Percentiles rank a stretch among this genome's conserved stretches.
phyloP scores from a whole-genome alignment of 805 yeast species.

The Schizosaccharomyces octosporus region DNA sequence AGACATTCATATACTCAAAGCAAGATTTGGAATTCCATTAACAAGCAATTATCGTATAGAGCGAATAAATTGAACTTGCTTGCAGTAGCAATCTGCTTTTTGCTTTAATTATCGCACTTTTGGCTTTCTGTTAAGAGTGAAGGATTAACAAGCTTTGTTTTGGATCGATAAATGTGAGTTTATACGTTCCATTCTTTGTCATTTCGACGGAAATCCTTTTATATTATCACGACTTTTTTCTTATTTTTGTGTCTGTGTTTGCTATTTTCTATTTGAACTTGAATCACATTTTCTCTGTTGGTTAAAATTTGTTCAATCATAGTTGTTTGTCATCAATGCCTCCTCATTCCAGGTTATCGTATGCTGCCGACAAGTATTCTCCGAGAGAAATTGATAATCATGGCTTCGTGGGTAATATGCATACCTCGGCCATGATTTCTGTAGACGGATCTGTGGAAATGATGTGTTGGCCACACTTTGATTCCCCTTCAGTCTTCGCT shows the following conservation, averaged over 20 bases:
- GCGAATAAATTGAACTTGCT: no score
- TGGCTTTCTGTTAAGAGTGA: no score
- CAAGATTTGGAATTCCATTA: no score
- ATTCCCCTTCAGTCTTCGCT: not conserved
- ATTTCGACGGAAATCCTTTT: no score
- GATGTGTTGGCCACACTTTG: conserved; percentile 1
- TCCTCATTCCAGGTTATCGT: not conserved
- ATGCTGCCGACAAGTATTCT: not conserved
- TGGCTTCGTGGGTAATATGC: conserved; percentile 2
- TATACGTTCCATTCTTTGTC: no score
- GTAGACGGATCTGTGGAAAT: conserved; percentile 1
- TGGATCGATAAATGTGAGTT: no score
- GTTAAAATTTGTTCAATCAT: not conserved
- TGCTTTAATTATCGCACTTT: no score
- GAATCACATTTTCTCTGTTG: not conserved
- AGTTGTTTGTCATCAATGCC: not conserved
- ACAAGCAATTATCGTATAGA: no score
- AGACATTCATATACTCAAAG: no score
- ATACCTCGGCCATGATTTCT: not conserved
- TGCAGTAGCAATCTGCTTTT: no score
- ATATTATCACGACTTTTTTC: not conserved
- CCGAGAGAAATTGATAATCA: not conserved
- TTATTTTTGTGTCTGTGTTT: not conserved
- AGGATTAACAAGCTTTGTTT: no score
- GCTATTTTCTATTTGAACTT: not conserved